A percentile compares a stretch with the other conserved stretches of the same genome.
Evolutionary conservation across 139 green algal genomes (phyloP).

Genomic region (Chlamydomonas applanata): DNA sequence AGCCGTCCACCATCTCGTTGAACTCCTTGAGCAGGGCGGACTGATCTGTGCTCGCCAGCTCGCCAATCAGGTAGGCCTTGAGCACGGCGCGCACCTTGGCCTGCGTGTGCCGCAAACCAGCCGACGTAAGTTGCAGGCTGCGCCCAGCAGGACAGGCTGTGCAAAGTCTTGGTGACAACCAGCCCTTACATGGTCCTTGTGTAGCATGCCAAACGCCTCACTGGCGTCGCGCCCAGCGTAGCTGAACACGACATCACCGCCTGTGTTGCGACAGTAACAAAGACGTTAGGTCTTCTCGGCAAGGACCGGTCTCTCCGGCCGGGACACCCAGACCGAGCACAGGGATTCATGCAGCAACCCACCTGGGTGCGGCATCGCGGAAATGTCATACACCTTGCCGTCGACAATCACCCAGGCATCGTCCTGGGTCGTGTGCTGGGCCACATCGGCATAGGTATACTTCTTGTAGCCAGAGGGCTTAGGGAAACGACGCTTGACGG

Average conservation of each 20-base stretch:
- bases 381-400: conserved; percentile 63
- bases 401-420: conserved; percentile 50
- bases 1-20: conserved; percentile 47
- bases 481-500: not conserved
- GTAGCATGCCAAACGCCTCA: conserved; percentile 66
- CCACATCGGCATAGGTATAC: conserved; percentile 40
- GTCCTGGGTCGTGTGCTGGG: conserved; percentile 47
- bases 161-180: not conserved
- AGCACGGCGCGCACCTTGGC: conserved; percentile 41
- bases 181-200: conserved; percentile 38
- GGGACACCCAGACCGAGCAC: not conserved
- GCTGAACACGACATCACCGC: conserved; percentile 53
- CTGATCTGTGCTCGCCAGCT: conserved; percentile 14
- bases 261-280: not conserved
- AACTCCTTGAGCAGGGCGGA: conserved; percentile 55
- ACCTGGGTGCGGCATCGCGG: conserved; percentile 55
- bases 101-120: not conserved
- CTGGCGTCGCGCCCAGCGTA: conserved; percentile 65
- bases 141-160: not conserved
- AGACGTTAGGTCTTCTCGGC: not conserved
- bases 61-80: conserved; percentile 46
- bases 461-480: conserved; percentile 3
- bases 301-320: not conserved
- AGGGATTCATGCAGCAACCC: not conserved
- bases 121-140: not conserved